Conservation (phyloP, 2,329 filamentous ascomycete genomes). For the Monilinia laxa region DNA sequence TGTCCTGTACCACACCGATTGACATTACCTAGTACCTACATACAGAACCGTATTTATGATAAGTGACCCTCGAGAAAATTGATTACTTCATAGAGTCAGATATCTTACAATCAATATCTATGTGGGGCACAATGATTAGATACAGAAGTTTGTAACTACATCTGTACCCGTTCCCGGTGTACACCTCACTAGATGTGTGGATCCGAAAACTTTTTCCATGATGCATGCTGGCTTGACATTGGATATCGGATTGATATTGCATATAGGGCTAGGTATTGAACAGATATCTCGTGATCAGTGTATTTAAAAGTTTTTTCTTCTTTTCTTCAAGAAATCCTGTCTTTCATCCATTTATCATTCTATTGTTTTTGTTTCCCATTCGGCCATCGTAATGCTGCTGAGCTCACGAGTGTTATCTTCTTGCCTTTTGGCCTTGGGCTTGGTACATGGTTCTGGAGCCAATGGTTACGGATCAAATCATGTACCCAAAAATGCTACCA, state of each 20-base stretch:
- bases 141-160: not conserved
- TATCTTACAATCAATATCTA: conserved; percentile 2
- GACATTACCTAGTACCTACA: too few relatives aligned
- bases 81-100: conserved; percentile 6
- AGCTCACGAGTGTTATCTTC: not conserved
- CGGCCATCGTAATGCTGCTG: not conserved
- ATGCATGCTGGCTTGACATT: not conserved
- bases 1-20: too few relatives aligned
- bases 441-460: not conserved
- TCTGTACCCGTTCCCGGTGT: not conserved
- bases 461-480: not conserved
- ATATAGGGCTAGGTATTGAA: not conserved
- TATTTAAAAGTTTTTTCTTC: too few relatives aligned
- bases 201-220: not conserved
- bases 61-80: not conserved
- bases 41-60: too few relatives aligned
- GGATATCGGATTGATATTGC: too few relatives aligned
- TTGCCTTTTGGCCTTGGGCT: not conserved
- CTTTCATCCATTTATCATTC: too few relatives aligned
- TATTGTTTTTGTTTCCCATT: not conserved
- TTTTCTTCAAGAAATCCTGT: too few relatives aligned
- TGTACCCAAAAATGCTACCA: not conserved
- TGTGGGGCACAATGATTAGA: not conserved
- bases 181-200: not conserved
- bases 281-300: not conserved